Conservation (phyloP, 495 filamentous ascomycete genomes). For the Penicillium salamii region DNA sequence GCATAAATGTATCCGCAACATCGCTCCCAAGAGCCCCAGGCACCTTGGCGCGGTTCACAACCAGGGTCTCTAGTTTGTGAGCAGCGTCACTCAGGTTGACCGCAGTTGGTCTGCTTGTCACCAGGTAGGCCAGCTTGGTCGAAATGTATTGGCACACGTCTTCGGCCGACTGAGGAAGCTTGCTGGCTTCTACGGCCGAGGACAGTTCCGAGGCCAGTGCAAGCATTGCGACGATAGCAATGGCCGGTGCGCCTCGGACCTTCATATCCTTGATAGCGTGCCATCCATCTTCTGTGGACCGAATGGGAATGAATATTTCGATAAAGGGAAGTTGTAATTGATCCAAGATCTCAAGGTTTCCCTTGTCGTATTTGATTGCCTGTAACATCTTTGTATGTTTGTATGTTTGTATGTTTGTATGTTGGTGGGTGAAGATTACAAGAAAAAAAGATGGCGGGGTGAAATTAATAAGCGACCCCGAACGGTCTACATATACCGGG, state of each 20-base stretch:
- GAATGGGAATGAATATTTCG: conserved; percentile 72
- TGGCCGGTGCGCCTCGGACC: conserved; percentile 90
- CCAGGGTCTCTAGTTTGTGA: conserved; percentile 64
- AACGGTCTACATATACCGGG: no score
- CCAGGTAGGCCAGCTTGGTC: conserved; percentile 75
- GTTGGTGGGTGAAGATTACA: neutral
- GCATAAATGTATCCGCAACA: conserved; percentile 65
- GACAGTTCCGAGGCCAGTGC: conserved; percentile 65
- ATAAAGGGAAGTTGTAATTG: conserved; percentile 88
- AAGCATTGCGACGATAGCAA: conserved; percentile 93
- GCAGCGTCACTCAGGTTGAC: conserved; percentile 93
- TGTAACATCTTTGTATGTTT: conserved; percentile 58
- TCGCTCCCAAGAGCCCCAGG: conserved; percentile 36
- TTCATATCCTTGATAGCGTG: conserved; percentile 92
- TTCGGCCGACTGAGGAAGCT: conserved; percentile 41
- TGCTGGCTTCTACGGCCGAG: conserved; percentile 15
- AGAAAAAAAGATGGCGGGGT: neutral
- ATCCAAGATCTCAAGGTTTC: conserved; percentile 80
- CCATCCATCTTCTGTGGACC: conserved; percentile 77
- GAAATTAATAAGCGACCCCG: no score
- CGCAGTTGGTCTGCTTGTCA: conserved; percentile 85
- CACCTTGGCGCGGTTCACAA: conserved; percentile 33
- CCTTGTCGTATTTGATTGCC: conserved; percentile 81
- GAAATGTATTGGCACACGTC: conserved; percentile 66
- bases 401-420: neutral